Base-by-base conservation (phyloP, 2,329 filamentous ascomycete genomes). In the Cadophora malorum region DNA sequence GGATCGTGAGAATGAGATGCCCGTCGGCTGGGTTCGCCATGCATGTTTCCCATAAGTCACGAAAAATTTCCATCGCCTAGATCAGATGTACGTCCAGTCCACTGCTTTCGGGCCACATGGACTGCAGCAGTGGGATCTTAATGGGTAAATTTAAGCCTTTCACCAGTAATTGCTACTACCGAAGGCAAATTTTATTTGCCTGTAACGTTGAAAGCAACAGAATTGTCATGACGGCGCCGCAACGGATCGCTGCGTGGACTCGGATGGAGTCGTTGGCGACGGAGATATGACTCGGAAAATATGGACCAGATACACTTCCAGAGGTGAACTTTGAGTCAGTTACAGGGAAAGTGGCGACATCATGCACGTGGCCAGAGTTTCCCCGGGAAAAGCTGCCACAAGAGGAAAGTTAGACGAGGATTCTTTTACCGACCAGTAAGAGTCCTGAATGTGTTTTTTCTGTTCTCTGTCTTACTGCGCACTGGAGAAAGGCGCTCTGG, bases 31-130 rank as follows among this genome's bases (percentile, higher is more conserved):
- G 28, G 19, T 55, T 38, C 8, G 33, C 47, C 38, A 25, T 56
- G 61, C 41, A 63, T 45, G 58, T 66, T 59, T 62, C 63, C 47
- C 47, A 62, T 63, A 63, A 62, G 69, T 64, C 52, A 67, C 33
- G 45, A 45, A 50, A 69, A 67, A 55, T 58, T 14, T 19, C 56
- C 45, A 63, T 68, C 69, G 69, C 69, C 69, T 71, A 69, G 63
- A 71, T 71, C 63, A 64, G 47, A 31, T 49, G 35, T 64, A 58
- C 35, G 16, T 50, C 31, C 63, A 65, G 21, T 63, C 61, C 61
- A 63, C 31, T 55, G 21, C 21, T 21, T 41, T 25, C 14, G 21
- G 60, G 61, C 61, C 41, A 49, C 61, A 63, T 45, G 49, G 21
- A 53, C n/a, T 50, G 35, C 58, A 63, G 58, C 41, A 62, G 62